Evolutionary conservation across 768 basidiomycete genomes (phyloP).

Genomic region (Boletus pseudopeckii): DNA sequence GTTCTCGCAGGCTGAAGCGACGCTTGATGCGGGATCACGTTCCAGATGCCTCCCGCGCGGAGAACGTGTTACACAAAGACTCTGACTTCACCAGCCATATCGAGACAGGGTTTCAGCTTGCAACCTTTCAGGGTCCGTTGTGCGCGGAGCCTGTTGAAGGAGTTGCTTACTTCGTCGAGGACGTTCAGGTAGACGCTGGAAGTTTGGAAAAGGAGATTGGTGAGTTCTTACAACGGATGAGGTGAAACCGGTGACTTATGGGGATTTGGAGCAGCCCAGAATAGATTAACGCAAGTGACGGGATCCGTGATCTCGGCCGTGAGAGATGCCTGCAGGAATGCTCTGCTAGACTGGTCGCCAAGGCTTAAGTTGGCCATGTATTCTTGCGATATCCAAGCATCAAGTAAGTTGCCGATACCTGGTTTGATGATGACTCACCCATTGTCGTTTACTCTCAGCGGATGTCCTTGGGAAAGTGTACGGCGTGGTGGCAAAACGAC

Average conservation of each 20-base stretch:
- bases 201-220: slow-evolving; percentile 65
- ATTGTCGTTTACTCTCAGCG: slow-evolving; percentile 43
- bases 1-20: slow-evolving; percentile 44
- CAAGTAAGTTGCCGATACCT: slow-evolving; percentile 56
- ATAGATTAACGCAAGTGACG: slow-evolving; percentile 76
- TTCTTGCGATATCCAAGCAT: slow-evolving; percentile 96
- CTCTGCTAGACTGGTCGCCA: slow-evolving; percentile 95
- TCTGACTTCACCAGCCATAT: slow-evolving; percentile 76
- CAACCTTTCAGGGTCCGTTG: slow-evolving; percentile 89
- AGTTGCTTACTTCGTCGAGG: slow-evolving; percentile 86
- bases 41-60: slow-evolving; percentile 30
- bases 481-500: slow-evolving; percentile 86
- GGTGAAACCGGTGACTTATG: slow-evolving; percentile 11
- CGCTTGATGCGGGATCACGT: slow-evolving; percentile 41
- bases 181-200: slow-evolving; percentile 57
- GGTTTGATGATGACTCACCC: slow-evolving; percentile 8
- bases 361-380: slow-evolving; percentile 98
- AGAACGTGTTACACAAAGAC: slow-evolving; percentile 35
- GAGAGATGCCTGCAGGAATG: slow-evolving; percentile 86
- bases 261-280: slow-evolving; percentile 53
- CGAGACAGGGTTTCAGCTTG: slow-evolving; percentile 94
- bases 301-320: slow-evolving; percentile 89
- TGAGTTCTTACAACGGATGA: slow-evolving; percentile 30
- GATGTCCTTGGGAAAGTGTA: slow-evolving; percentile 98
- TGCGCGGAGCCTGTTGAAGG: slow-evolving; percentile 96